A percentile compares a stretch with the other conserved stretches of the same genome.
Conservation (phyloP, 495 filamentous ascomycete genomes). For the Opeltia flavorubescens region DNA sequence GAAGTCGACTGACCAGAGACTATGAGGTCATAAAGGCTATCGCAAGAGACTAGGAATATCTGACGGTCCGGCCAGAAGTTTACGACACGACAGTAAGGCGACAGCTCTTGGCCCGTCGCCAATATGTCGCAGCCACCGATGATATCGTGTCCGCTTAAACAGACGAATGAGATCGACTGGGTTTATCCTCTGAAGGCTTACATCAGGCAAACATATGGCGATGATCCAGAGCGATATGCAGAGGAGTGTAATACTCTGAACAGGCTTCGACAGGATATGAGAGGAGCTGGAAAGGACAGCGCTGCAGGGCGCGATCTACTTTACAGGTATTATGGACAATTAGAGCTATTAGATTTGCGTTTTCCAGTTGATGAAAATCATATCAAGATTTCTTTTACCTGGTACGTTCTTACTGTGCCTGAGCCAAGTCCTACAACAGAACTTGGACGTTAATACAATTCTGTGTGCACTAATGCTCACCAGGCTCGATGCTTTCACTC, state of each 20-base stretch:
- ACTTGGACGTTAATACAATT: too few species aligned
- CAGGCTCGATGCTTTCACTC: conserved; percentile 98
- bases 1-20: too few species aligned
- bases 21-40: too few species aligned
- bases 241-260: conserved; percentile 94
- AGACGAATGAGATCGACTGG: conserved; percentile 99
- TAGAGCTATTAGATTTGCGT: conserved; percentile 84
- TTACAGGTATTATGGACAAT: conserved; percentile 94
- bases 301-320: conserved; percentile 84
- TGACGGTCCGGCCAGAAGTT: too few species aligned
- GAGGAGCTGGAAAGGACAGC: conserved; percentile 93
- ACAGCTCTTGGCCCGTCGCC: too few species aligned
- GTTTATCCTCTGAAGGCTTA: conserved; percentile 82
- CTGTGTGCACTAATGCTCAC: conserved; percentile 6
- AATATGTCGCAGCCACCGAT: conserved; percentile 74
- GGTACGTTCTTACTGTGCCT: conserved; percentile 39
- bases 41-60: too few species aligned
- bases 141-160: conserved; percentile 88
- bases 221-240: conserved; percentile 86
- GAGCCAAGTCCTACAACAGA: too few species aligned
- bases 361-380: conserved; percentile 98
- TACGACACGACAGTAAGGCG: too few species aligned
- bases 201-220: conserved; percentile 84
- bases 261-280: conserved; percentile 96
- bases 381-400: conserved; percentile 97